These are phyloP conservation scores for Rhizophagus prolifer DNA, from an alignment of 192 early-diverging fungal genomes.

Conservation along the genomic window DNA sequence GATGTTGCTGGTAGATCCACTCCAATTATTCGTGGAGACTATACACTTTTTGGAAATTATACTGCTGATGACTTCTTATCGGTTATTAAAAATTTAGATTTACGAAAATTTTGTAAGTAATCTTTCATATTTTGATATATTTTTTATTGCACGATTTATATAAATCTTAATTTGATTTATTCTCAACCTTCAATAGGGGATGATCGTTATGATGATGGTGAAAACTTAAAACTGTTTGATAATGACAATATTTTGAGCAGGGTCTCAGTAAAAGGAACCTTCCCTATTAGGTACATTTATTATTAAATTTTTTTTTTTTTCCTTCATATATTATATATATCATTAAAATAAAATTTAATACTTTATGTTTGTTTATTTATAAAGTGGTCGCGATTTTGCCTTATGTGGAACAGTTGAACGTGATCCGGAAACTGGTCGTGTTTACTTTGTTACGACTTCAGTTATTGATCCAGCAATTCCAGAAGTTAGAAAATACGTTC, in stretches of 20 bases:
- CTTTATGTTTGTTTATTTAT: background rate
- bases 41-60: conserved; percentile 47
- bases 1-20: conserved; percentile 37
- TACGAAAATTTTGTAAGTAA: conserved; percentile 35
- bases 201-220: conserved; percentile 46
- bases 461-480: conserved; percentile 49
- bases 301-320: background rate
- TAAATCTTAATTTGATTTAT: background rate
- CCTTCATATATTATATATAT: background rate
- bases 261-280: conserved; percentile 36
- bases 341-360: background rate
- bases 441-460: conserved; percentile 49
- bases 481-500: conserved; percentile 45
- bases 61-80: conserved; percentile 55
- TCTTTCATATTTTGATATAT: background rate
- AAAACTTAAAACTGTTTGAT: conserved; percentile 48
- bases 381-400: conserved; percentile 48
- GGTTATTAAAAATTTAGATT: conserved; percentile 45
- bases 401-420: conserved; percentile 51
- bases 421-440: conserved; percentile 44
- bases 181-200: conserved; percentile 40
- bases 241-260: conserved; percentile 50
- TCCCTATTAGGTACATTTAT: conserved; percentile 38
- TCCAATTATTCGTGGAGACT: conserved; percentile 54
- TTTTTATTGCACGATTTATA: background rate